Evolutionary conservation across 148 eudicot genomes (phyloP), one percentile per base, ranked within the genome.

Genomic region (Fagopyrum tataricum): DNA sequence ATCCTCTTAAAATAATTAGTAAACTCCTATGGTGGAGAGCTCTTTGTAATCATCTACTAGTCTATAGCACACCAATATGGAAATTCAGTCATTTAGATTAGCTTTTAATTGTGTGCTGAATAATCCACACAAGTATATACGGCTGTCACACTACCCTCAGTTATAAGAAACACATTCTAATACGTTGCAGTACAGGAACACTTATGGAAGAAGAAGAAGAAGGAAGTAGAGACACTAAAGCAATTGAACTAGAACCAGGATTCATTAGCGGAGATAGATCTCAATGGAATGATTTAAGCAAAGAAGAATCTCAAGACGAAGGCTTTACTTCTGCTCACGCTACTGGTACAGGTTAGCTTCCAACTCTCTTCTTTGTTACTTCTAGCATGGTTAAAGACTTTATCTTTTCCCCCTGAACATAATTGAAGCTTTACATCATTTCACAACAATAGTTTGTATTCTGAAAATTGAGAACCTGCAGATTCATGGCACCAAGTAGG

Each of bases 401-500:
- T n/a, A n/a, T n/a, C n/a, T n/a, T n/a, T n/a, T n/a, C n/a, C n/a
- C n/a, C n/a, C n/a, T n/a, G n/a, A n/a, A n/a, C n/a, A n/a, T n/a
- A 2, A 12, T 61, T 61, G 40, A 61, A 10, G 67, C 18, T 61
- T 26, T 62, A 31, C 9, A 62, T 1, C 7, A 37, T 62, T 62
- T 31, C n/a, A 62, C 43, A 62, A 37, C 11, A 62, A 26, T 8
- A 4, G 59, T 6, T 53, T 53, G 9, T 21, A 13, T 20, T 9
- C 74, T 2, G 37, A 31, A 31, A 31, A 31, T 2, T 26, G 13
- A 24, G 40, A 72, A 71, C 37, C 41, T 81, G 75, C 86, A 87
- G 89, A 87, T 79, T 75, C 89, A 74, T 88, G 87, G 89, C 64
- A 76, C 64, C 92, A 86, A 67, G 88, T 88, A 5, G 87, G 88